Evolutionary conservation across 306 rosid genomes (phyloP).

Genomic region (Lathyrus oleraceus): DNA sequence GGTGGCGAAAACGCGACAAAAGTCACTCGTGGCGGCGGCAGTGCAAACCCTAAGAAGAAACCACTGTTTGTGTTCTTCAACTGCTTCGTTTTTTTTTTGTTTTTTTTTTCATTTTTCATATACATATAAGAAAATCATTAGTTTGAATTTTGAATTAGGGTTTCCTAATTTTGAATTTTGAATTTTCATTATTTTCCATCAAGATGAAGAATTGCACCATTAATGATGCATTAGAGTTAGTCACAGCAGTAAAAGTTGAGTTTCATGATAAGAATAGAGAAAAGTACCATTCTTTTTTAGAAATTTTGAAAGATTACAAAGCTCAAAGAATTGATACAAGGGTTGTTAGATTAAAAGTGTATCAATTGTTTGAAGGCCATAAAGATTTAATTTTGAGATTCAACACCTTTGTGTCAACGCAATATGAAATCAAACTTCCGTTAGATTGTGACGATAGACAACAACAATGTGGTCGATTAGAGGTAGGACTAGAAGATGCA

Average conservation of each 20-base stretch:
- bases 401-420: not conserved
- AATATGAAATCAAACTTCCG: slow-evolving; percentile 2
- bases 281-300: not conserved
- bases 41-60: too few relatives aligned
- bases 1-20: too few relatives aligned
- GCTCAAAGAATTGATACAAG: not conserved
- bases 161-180: too few relatives aligned
- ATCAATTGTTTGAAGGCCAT: not conserved
- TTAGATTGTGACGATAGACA: not conserved
- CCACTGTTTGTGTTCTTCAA: too few relatives aligned
- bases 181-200: too few relatives aligned
- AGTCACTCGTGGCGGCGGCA: too few relatives aligned
- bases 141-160: too few relatives aligned
- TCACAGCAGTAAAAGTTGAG: not conserved
- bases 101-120: too few relatives aligned
- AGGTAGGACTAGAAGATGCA: not conserved
- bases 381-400: not conserved
- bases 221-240: not conserved
- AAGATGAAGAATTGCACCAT: not conserved
- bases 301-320: not conserved
- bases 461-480: not conserved
- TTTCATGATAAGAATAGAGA: not conserved
- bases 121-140: too few relatives aligned
- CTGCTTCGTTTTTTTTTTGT: too few relatives aligned
- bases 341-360: not conserved